Evolutionary conservation across 1,284 basidiomycete genomes (phyloP).

Genomic region (Phellinidium pouzarii): DNA sequence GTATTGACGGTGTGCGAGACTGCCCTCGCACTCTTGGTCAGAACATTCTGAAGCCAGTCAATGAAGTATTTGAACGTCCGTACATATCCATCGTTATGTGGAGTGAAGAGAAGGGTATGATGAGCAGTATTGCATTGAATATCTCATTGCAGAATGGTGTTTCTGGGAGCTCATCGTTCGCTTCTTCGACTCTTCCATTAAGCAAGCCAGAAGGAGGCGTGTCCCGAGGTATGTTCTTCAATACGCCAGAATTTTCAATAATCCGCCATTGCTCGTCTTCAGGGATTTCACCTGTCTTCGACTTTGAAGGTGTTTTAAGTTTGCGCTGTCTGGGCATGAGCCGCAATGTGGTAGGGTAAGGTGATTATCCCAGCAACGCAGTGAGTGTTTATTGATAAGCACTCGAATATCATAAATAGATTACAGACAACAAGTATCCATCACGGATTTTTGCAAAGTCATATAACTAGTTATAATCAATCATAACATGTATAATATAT

Average conservation of each 20-base stretch:
- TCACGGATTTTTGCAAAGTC: too few species aligned
- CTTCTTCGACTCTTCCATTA: conserved; percentile 12
- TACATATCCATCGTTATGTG: conserved; percentile 75
- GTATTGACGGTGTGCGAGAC: conserved; percentile 72
- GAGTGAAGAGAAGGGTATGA: conserved; percentile 66
- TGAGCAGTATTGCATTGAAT: conserved; percentile 51
- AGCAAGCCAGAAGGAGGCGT: not conserved
- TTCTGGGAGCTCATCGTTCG: conserved; percentile 32
- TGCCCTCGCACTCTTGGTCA: conserved; percentile 25
- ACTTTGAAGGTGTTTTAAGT: conserved; percentile 1
- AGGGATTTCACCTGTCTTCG: conserved; percentile 39
- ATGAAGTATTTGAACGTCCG: conserved; percentile 26
- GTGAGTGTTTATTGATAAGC: too few species aligned
- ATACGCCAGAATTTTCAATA: conserved; percentile 58
- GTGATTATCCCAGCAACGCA: too few species aligned
- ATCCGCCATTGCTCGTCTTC: conserved; percentile 74
- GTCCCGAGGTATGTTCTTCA: conserved; percentile 36
- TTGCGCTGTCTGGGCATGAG: conserved; percentile 16
- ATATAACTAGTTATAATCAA: too few species aligned
- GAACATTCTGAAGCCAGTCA: conserved; percentile 9
- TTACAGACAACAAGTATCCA: too few species aligned
- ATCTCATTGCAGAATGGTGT: conserved; percentile 59
- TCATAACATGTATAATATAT: too few species aligned
- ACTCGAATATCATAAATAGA: too few species aligned
- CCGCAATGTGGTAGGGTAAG: not conserved